phyloP scores from a whole-genome alignment of 192 early-diverging fungal genomes.

The Gryganskiella cystojenkinii region DNA sequence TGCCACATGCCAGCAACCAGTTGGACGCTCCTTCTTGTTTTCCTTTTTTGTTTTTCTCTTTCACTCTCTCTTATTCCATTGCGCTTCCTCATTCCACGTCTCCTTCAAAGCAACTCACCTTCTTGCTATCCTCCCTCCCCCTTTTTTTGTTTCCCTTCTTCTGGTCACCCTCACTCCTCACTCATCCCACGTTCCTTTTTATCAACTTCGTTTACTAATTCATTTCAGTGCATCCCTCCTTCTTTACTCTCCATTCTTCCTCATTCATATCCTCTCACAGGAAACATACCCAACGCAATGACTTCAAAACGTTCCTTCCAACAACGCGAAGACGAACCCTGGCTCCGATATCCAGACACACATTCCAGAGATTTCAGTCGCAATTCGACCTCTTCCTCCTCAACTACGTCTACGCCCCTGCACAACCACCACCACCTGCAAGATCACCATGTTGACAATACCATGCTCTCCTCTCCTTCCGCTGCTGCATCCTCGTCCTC shows the following conservation, averaged over 20 bases:
- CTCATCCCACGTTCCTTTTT: neutral
- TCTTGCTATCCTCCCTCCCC: neutral
- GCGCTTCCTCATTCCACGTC: neutral
- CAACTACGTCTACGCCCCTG: neutral
- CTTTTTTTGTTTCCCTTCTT: slow-evolving; percentile 1
- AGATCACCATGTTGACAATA: neutral
- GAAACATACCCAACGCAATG: neutral
- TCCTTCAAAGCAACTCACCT: neutral
- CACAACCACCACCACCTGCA: neutral
- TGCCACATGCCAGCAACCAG: neutral
- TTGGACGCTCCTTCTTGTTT: neutral
- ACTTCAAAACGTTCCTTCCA: slow-evolving; percentile 29
- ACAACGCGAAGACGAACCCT: slow-evolving; percentile 42
- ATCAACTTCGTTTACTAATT: neutral
- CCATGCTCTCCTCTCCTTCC: neutral
- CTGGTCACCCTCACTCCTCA: neutral
- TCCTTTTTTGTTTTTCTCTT: neutral
- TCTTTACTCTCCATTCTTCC: slow-evolving; percentile 3
- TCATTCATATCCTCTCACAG: neutral
- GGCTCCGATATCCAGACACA: slow-evolving; percentile 28
- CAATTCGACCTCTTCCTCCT: neutral
- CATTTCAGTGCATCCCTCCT: neutral
- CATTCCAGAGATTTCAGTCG: slow-evolving; percentile 17
- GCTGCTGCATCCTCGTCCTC: neutral
- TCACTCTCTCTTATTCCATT: neutral